These are phyloP conservation scores for Talaromyces borbonicus DNA, from an alignment of 495 filamentous ascomycete species.

Conservation along the genomic window DNA sequence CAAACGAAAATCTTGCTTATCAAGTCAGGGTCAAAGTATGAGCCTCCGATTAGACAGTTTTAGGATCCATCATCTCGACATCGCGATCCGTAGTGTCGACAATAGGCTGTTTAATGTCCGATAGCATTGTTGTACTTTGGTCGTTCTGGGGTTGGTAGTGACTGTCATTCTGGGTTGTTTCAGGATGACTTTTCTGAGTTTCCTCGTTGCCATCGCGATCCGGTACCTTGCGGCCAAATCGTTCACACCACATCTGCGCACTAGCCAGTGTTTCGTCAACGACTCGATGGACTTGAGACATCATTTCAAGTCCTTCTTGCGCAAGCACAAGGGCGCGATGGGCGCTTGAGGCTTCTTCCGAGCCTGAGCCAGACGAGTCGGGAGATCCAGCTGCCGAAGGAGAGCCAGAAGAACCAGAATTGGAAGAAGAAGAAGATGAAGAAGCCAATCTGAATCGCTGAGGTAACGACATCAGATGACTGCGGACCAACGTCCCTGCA, in stretches of 20 bases:
- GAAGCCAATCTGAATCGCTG: conserved; percentile 57
- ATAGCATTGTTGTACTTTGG: conserved; percentile 13
- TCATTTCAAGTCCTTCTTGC: conserved; percentile 81
- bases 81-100: conserved; percentile 19
- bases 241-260: conserved; percentile 80
- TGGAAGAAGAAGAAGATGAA: conserved; percentile 30
- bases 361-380: conserved; percentile 22
- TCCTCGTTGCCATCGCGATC: conserved; percentile 13
- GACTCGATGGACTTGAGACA: conserved; percentile 70
- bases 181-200: conserved; percentile 13
- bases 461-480: conserved; percentile 70
- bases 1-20: no score
- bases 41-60: conserved; percentile 11
- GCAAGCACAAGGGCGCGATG: conserved; percentile 70
- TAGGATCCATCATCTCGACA: conserved; percentile 31
- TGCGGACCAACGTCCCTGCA: conserved; percentile 63
- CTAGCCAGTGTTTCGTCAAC: conserved; percentile 75
- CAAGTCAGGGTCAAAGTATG: no score
- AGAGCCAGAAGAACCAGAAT: no score
- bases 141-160: not conserved
- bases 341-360: conserved; percentile 43
- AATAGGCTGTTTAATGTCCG: conserved; percentile 29
- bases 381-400: no score
- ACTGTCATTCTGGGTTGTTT: conserved; percentile 12
- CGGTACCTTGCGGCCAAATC: conserved; percentile 49